Base-by-base conservation (phyloP, 2,329 filamentous ascomycete genomes). In the Fusarium sp. region DNA sequence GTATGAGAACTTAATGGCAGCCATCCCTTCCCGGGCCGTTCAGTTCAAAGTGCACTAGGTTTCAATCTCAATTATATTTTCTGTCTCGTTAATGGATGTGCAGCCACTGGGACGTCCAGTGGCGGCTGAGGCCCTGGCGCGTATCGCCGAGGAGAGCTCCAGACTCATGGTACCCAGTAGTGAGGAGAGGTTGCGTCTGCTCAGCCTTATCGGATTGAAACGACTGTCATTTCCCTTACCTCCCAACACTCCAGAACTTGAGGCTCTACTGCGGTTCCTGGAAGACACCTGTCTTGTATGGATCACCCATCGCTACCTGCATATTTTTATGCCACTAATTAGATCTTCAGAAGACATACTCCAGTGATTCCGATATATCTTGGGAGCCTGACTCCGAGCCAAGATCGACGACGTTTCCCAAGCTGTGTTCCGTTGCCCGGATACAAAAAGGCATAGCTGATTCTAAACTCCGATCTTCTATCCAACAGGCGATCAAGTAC, bases 11-110 rank as follows among this genome's bases (percentile, higher is more conserved):
- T 38, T 38, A 13, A 38, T 38, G 36, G 36, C 11, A 38, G 36
- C 36, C 7, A 38, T 22, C 36, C 36, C 36, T 11, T 35, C 20
- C 20, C 7, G 5, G 14, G 14, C 6, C 15, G 38, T 41, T 41
- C 38, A 38, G 11, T 38, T 1, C 12, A 5, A 15, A n/a, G 38
- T n/a, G 38, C 9, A n/a, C 6, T 16, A 41, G 20, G 11, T 38
- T 20, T 11, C 22, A 41, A n/a, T n/a, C 7, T 41, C 13, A 5
- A n/a, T 15, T 41, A 41, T 0, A 2, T 41, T 22, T 1, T 41
- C 0, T 22, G 22, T 41, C n/a, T 41, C 1, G 6, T 41, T 41
- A 8, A 41, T 41, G 38, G 22, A 41, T 0, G 9, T 7, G 0
- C 22, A 41, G 6, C 15, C 38, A 10, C 38, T 41, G 38, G 8